Evolutionary conservation across 345 rosid species (phyloP), one percentile per base, ranked within the genome.

Genomic region (Salix exigua): DNA sequence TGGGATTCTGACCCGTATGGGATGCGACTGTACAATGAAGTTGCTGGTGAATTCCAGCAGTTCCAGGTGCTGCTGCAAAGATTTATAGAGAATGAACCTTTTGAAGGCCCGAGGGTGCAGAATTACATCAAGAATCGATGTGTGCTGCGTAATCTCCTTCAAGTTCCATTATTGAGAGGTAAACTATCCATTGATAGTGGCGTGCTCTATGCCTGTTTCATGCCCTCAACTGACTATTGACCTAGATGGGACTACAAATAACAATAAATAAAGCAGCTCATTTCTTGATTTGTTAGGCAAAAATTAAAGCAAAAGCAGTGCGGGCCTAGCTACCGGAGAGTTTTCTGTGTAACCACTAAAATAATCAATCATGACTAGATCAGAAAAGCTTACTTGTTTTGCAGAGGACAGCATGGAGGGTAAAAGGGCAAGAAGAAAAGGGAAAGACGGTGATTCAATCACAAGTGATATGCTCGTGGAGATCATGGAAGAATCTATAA

Each of bases 141-240:
- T 72, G 71, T 85, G 68, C 75, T 85, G 64, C 98, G 97, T 9
- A 91, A 89, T 82, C 91, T 96, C 42, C 96, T 96, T 75, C 99
- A 93, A 73, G 92, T 96, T 74, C 98, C 99, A 4, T 89, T 90
- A 38, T 91, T 96, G 26, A 87, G 92, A 91, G 99, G 99, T 90
- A 64, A 70, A 63, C 5, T 25, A 7, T 19, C 31, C 28, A 48
- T 17, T 46, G 63, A 55, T 11, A 66, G 31, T 60, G 42, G 21
- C 33, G 14, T 40, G 8, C 17, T 46, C 6, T 19, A 44, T 51
- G 62, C 68, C 12, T 60, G 69, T 67, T 72, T 64, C 23, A 67
- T 64, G 19, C 68, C 42, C 44, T 51, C 50, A 21, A 55, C 35
- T 33, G 18, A 48, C 46, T 31, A 42, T 9, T 66, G 10, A 66